phyloP scores from a whole-genome alignment of 192 early-diverging fungal genomes.

The Chytriomyces sp. region DNA sequence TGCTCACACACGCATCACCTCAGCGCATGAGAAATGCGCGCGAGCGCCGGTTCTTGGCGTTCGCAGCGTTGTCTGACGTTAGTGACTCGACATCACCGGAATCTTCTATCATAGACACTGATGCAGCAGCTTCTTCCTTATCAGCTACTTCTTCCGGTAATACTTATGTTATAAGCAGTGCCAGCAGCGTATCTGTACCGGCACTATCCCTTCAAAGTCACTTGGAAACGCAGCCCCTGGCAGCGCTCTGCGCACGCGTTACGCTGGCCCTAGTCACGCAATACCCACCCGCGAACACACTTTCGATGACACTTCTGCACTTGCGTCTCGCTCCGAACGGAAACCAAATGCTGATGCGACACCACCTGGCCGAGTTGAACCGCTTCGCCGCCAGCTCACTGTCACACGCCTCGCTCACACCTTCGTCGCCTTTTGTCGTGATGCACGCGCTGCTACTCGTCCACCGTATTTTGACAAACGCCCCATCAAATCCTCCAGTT shows the following conservation, averaged over 20 bases:
- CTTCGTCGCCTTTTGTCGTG: constrained; percentile 5
- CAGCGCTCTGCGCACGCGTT: background rate
- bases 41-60: background rate
- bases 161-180: too few species aligned
- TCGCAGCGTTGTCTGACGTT: too few species aligned
- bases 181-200: background rate
- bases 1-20: background rate
- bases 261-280: background rate
- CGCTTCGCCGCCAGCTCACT: background rate
- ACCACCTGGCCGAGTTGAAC: background rate
- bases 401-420: background rate
- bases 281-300: background rate
- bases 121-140: too few species aligned
- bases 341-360: background rate
- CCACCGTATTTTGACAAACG: constrained; percentile 3
- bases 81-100: too few species aligned
- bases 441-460: constrained; percentile 18
- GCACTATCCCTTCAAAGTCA: background rate
- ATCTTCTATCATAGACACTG: too few species aligned
- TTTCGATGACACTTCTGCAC: background rate
- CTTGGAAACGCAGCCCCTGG: background rate
- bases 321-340: background rate
- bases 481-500: too few species aligned
- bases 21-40: background rate
- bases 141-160: background rate